Base-by-base conservation (phyloP, 768 basidiomycete genomes). In the Naganishia kalamii region DNA sequence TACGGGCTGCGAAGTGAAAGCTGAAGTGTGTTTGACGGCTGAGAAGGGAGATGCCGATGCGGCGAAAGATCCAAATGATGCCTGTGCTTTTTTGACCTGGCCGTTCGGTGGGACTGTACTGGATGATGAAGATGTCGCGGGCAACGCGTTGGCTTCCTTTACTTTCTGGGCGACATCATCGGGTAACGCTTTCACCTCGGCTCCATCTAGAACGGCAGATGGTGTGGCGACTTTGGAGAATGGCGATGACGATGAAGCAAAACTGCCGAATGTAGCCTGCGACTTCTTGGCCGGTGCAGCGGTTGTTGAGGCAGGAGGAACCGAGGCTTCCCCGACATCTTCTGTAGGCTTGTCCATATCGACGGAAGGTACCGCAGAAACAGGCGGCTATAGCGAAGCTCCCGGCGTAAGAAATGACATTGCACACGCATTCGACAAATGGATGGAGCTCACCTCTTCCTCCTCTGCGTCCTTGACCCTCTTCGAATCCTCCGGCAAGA, bases 231-330 rank as follows among this genome's bases (percentile, higher is more conserved):
- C 40, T 10, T 66, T 63, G 0, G 70, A 46, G 35, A 63, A 66
- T 0, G 71, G 62, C 5, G 70, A 68, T 27, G 72, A 32, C 30
- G 62, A 29, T 0, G 69, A 69, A 12, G 69, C 67, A 44, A 69
- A 69, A 10, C 66, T 64, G 29, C 49, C 47, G 49, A 73, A 71
- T 7, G 70, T 71, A 0, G 72, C 62, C 64, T 74, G 75, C n/a
- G 75, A 65, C 61, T 74, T 75, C 67, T 77, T 77, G 25, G 67
- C 60, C 7, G 69, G 70, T 19, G 60, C 63, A 48, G 57, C 30
- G 23, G 40, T 52, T 10, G 67, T 13, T 23, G 44, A 33, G 15
- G 35, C 19, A 32, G 69, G 51, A 25, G 62, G 27, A 4, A 63
- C 27, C 13, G 63, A 30, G 33, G 59, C 27, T 51, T 32, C 50